Percentiles rank a stretch among this genome's conserved stretches.
Conservation (phyloP, 345 rosid species). For the Salix arbutifolia region DNA sequence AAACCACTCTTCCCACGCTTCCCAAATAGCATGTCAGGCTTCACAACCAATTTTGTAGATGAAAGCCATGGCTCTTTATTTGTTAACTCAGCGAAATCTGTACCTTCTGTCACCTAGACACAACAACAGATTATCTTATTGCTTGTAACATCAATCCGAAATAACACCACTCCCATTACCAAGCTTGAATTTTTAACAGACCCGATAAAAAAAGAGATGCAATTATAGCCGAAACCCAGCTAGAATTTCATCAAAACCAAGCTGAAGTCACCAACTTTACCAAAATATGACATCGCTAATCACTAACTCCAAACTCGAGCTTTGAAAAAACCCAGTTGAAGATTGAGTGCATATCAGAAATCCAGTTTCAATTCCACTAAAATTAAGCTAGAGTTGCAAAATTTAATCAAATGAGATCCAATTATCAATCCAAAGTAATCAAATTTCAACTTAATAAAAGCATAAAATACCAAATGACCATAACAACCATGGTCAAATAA, state of each 20-base stretch:
- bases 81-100: conserved; percentile 71
- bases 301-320: not conserved
- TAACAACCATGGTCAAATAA: not conserved
- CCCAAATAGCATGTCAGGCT: conserved; percentile 97
- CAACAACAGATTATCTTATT: not conserved
- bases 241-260: not conserved
- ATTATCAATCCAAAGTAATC: not conserved
- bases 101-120: conserved; percentile 70
- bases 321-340: not conserved
- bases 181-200: not conserved
- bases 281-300: not conserved
- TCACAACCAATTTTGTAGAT: conserved; percentile 79
- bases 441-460: not conserved
- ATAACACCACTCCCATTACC: not conserved
- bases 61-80: conserved; percentile 88
- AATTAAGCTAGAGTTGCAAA: not conserved
- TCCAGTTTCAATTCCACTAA: not conserved
- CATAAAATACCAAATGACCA: not conserved
- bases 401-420: not conserved
- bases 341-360: not conserved
- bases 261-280: not conserved
- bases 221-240: not conserved
- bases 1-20: conserved; percentile 96
- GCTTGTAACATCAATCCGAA: not conserved
- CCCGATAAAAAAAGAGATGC: not conserved